Evolutionary conservation across 495 filamentous ascomycete species (phyloP), one percentile per base, ranked within the genome.

Genomic region (Xylaria longipes): DNA sequence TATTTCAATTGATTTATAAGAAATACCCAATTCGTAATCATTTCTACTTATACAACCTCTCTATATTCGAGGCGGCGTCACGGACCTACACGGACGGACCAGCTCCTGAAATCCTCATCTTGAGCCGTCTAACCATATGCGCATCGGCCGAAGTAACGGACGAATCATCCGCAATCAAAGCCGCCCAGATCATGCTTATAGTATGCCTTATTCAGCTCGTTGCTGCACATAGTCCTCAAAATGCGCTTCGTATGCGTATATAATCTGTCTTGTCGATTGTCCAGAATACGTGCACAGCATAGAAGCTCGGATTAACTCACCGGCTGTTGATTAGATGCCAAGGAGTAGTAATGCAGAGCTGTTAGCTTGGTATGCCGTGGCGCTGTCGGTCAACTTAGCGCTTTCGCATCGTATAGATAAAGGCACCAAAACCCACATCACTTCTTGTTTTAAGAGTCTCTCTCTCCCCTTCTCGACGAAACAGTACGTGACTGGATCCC

Each of bases 111-210:
- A 52, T 39, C 29, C 31, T 52, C 25, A n/a, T 52, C 27, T 66
- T 17, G 12, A 29, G 65, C 22, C 5, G 22, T 41, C 20, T 27
- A 27, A 33, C 14, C 9, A 41, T 8, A 9, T 54, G 64, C 31
- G 20, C 65, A 43, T 56, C 65, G 65, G 65, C 65, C 65, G 65
- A 54, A 56, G 27, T 67, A 5, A 39, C 48, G 48, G 65, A 56
- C 65, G 46, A 67, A 52, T 1, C 20, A 22, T 31, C 37, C 31
- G 43, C 45, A 46, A 31, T 35, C 45, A 5, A 37, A 37, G 5
- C 6, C 6, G 41, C 35, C 29, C 37, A 29, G 20, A 20, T 27
- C 29, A 43, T 56, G 7, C 31, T 33, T 46, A 41, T 41, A 20
- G 22, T n/a, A 39, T 67, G 3, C 35, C 48, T 25, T 46, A 27